These are phyloP conservation scores for Aspergillus sclerotioniger DNA, from an alignment of 495 filamentous ascomycete species.

Conservation along the genomic window DNA sequence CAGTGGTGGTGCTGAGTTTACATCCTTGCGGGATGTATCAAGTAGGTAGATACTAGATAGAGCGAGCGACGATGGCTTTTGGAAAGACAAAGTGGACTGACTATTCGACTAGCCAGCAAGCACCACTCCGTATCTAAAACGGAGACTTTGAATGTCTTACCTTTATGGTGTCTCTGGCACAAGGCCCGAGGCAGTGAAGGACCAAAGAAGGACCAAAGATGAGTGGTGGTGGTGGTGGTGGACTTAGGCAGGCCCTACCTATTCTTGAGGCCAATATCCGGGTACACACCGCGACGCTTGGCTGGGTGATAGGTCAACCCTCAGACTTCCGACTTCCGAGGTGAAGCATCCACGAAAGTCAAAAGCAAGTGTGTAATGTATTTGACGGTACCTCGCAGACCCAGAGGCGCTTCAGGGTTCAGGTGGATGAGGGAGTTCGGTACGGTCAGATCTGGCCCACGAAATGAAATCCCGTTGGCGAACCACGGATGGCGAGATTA, in stretches of 20 bases:
- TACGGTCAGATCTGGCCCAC: conserved; percentile 3
- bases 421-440: not conserved
- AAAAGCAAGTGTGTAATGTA: not conserved
- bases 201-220: not conserved
- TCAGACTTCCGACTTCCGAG: not conserved
- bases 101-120: too few species aligned
- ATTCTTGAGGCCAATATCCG: too few species aligned
- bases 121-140: too few species aligned
- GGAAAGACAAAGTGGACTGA: too few species aligned
- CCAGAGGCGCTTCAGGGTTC: not conserved
- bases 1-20: too few species aligned
- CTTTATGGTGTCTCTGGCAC: too few species aligned
- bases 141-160: too few species aligned
- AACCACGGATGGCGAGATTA: conserved; percentile 5
- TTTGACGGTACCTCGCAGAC: not conserved
- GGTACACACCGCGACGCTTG: not conserved
- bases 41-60: too few species aligned
- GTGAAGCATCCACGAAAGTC: not conserved
- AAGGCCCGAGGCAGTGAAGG: too few species aligned
- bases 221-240: not conserved
- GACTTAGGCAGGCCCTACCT: not conserved
- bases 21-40: too few species aligned
- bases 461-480: conserved; percentile 2
- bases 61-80: too few species aligned
- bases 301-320: not conserved